Percentiles rank a stretch among this genome's conserved stretches.
Evolutionary conservation across 257 asterid species (phyloP).

Genomic region (Nicotiana knightiana): DNA sequence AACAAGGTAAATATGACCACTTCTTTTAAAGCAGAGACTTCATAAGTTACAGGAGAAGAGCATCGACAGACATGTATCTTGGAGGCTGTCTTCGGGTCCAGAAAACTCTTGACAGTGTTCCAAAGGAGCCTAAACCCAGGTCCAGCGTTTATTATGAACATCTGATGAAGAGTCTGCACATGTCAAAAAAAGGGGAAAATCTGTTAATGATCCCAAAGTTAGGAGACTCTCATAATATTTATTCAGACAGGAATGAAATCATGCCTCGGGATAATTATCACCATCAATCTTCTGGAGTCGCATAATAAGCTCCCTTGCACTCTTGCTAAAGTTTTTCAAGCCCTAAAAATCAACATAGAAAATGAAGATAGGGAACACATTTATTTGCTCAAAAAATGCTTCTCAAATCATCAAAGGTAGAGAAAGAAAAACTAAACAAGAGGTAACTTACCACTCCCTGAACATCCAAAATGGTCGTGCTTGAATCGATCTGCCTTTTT

Average conservation of each 20-base stretch:
- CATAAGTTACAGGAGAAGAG: conserved; percentile 2
- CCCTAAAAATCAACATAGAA: conserved; percentile 44
- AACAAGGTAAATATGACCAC: not conserved
- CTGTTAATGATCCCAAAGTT: not conserved
- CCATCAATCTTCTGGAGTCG: conserved; percentile 93
- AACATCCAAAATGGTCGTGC: conserved; percentile 95
- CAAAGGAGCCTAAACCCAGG: conserved; percentile 84
- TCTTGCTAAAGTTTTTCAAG: conserved; percentile 74
- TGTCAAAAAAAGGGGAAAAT: conserved; percentile 22
- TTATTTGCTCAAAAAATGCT: not conserved
- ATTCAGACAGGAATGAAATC: conserved; percentile 12
- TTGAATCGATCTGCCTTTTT: conserved; percentile 86
- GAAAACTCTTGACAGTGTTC: conserved; percentile 77
- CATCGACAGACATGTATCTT: conserved; percentile 69
- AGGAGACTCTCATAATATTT: conserved; percentile 8
- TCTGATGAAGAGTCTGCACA: conserved; percentile 86
- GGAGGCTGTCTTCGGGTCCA: conserved; percentile 92
- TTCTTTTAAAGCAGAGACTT: not conserved
- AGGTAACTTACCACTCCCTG: conserved; percentile 87
- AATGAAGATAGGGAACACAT: not conserved
- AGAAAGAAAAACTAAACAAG: not conserved
- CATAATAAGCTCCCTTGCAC: conserved; percentile 79
- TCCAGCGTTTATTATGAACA: conserved; percentile 97
- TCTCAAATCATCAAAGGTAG: not conserved
- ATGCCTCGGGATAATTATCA: conserved; percentile 91